Evolutionary conservation across 1,139 yeast species (phyloP), one percentile per base, ranked within the genome.

Genomic region (Magnusiomyces clavatus): DNA sequence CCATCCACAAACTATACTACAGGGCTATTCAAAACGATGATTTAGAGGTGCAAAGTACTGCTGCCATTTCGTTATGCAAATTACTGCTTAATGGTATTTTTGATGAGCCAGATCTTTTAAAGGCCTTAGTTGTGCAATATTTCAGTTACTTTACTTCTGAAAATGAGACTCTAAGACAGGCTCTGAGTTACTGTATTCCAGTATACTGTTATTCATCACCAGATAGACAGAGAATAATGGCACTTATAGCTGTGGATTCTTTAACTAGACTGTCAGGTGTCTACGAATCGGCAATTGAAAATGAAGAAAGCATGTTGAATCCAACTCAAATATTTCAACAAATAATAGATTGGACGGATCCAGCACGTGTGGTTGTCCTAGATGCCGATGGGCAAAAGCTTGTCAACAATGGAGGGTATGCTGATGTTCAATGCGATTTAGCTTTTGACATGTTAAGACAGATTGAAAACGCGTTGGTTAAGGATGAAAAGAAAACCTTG

Each of bases 61-160:
- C 92, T 6, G 96, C 94, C 0, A 95, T 87, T 62, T 95, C 96
- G 0, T 71, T 90, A 31, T 86, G 92, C 62, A 90, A 92, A 68
- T 71, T 92, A 50, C 80, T 84, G 60, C 73, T 92, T 51, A 87
- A 92, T 13, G 95, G 86, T 58, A 77, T 86, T 29, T 76, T 89
- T 55, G 76, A 73, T 17, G 89, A 83, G 61, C 81, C 80, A 50
- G 86, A 83, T 52, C 69, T 89, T 36, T 77, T 89, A 57, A 90
- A 84, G 64, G 79, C 86, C 0, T 72, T 89, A 54, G 70, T 90
- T 5, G 69, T 86, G 50, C 78, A 86, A 1, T 90, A 88, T 62
- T 89, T 87, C 68, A 82, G 85, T 54, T 88, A 90, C 0, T 66
- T 72, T 2, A 82, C 84, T 48, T 68, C 78, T 4, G 68, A 72